Percentiles rank a stretch among this genome's conserved stretches.
These are phyloP conservation scores for Trichoderma cornu-damae DNA, from an alignment of 2,329 filamentous ascomycete genomes.

Conservation along the genomic window DNA sequence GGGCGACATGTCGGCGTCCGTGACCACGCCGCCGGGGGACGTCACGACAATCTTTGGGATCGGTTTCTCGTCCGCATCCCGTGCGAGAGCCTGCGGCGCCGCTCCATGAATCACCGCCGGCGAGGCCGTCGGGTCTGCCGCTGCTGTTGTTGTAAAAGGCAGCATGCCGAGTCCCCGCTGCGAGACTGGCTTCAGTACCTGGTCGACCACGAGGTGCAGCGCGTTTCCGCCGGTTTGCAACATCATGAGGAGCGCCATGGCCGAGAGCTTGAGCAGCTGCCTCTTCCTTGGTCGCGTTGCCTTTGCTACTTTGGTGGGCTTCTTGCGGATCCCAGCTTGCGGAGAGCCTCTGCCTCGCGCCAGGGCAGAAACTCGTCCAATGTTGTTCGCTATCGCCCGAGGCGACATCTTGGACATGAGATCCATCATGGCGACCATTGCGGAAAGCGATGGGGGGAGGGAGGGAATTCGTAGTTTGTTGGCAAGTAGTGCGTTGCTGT, in stretches of 20 bases:
- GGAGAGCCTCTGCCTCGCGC: no score
- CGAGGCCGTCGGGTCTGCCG: no score
- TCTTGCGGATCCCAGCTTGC: not conserved
- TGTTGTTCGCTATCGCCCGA: not conserved
- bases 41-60: conserved; percentile 18
- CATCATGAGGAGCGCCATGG: not conserved
- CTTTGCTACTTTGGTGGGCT: not conserved
- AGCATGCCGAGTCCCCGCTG: not conserved
- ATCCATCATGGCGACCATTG: not conserved
- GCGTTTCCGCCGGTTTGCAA: not conserved
- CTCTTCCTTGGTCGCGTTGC: not conserved
- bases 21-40: not conserved
- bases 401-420: not conserved
- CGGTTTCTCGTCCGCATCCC: not conserved
- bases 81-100: not conserved
- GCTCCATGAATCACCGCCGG: no score
- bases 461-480: no score
- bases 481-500: no score
- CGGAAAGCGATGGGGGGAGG: not conserved
- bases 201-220: not conserved
- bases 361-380: not conserved
- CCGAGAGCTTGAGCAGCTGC: not conserved
- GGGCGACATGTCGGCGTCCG: not conserved
- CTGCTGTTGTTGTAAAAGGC: not conserved
- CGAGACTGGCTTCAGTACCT: not conserved